Evolutionary conservation across 106 monocot species (phyloP).

Genomic region (Dendrobium catenatum): DNA sequence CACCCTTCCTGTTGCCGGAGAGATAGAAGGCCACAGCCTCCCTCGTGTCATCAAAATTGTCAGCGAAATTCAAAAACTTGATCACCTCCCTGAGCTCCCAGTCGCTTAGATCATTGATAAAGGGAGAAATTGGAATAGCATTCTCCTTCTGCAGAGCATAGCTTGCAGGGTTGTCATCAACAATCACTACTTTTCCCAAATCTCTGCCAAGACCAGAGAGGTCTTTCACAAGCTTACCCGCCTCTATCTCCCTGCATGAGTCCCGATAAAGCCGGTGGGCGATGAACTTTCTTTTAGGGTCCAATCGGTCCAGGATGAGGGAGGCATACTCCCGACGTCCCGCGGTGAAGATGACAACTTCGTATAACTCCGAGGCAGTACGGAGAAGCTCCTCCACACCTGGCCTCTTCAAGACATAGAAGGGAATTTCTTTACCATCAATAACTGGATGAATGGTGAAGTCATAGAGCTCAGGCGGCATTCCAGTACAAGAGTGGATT

Average conservation of each 20-base stretch:
- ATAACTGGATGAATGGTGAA: constrained; percentile 64
- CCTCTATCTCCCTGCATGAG: constrained; percentile 57
- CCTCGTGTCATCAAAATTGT: constrained; percentile 43
- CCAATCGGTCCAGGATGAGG: constrained; percentile 71
- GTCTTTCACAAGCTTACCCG: constrained; percentile 68
- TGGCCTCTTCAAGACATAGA: constrained; percentile 80
- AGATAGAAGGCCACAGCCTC: constrained; percentile 27
- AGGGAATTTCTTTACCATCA: constrained; percentile 45
- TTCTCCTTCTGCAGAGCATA: constrained; percentile 71
- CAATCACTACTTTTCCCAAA: constrained; percentile 45
- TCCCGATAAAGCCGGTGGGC: constrained; percentile 76
- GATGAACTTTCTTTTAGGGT: constrained; percentile 40
- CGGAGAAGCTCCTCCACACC: constrained; percentile 62
- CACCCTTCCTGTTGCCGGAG: not conserved
- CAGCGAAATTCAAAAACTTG: constrained; percentile 44
- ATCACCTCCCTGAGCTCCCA: constrained; percentile 52
- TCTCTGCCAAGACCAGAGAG: constrained; percentile 46
- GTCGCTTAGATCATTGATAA: constrained; percentile 46
- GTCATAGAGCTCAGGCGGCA: constrained; percentile 50
- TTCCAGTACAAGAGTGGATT: constrained; percentile 54
- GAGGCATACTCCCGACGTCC: constrained; percentile 81
- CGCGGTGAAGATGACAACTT: constrained; percentile 85
- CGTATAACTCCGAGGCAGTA: constrained; percentile 34
- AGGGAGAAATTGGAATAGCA: constrained; percentile 53
- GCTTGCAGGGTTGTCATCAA: constrained; percentile 83